Evolutionary conservation across 768 basidiomycete genomes (phyloP), one percentile per base, ranked within the genome.

Genomic region (Mrakia frigida): DNA sequence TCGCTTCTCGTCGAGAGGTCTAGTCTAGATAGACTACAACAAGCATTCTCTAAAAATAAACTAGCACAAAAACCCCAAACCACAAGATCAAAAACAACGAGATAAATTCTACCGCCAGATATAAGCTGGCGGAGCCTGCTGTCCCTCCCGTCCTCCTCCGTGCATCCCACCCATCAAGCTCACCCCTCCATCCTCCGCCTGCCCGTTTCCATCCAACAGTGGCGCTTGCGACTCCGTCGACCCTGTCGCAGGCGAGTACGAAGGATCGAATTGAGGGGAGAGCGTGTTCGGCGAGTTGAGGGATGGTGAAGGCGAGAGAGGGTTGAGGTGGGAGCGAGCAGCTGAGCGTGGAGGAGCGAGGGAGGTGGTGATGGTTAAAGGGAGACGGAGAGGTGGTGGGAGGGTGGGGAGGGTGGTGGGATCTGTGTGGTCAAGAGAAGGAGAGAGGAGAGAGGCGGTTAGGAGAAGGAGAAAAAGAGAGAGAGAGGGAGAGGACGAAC

Each of bases 351-450:
- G 61, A 5, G 61, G 61, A 31, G 61, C 33, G 18, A 63, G n/a
- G 31, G 61, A 63, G 61, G 61, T 63, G 61, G 61, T 63, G 61
- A 63, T 63, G 31, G 61, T 28, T 4, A 63, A 31, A 33, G 61
- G 61, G 6, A 63, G 61, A 28, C 61, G 61, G 7, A 63, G 61
- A 31, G 31, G 31, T 14, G 61, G 61, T 5, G 61, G 61, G 18
- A 63, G 61, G 61, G 61, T 31, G n/a, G 61, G 61, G 7, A 63
- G 61, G n/a, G n/a, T n/a, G n/a, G n/a, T n/a, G n/a, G n/a, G n/a
- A n/a, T n/a, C n/a, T n/a, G n/a, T n/a, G n/a, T n/a, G n/a, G n/a
- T n/a, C n/a, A n/a, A n/a, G n/a, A n/a, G n/a, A n/a, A n/a, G n/a
- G n/a, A n/a, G n/a, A n/a, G n/a, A n/a, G n/a, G n/a, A n/a, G n/a